phyloP scores from a whole-genome alignment of 2,329 filamentous ascomycete genomes.

The Ophiocordyceps camponoti-saundersi region DNA sequence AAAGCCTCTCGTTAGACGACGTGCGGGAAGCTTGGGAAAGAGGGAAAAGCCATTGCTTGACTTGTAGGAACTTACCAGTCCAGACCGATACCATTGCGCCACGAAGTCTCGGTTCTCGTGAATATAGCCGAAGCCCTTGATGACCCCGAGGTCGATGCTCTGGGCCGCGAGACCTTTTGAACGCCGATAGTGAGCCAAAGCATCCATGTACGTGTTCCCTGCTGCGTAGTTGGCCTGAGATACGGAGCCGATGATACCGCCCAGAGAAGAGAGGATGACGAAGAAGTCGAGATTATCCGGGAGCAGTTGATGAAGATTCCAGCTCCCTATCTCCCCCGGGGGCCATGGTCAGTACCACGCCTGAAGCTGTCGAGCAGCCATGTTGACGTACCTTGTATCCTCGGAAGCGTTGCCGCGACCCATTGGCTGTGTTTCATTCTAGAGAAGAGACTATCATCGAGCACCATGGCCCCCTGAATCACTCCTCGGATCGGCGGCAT shows the following conservation, averaged over 20 bases:
- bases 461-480: constrained; percentile 2
- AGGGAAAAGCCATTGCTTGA: too few relatives aligned
- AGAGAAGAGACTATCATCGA: neutral
- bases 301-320: constrained; percentile 1
- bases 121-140: neutral
- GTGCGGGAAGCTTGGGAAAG: too few relatives aligned
- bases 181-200: constrained; percentile 1
- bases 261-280: constrained; percentile 1
- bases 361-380: too few relatives aligned
- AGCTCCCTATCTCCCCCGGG: neutral
- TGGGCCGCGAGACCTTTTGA: neutral
- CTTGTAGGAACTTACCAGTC: neutral
- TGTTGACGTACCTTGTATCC: constrained; percentile 1
- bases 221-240: constrained; percentile 3
- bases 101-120: neutral
- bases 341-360: too few relatives aligned
- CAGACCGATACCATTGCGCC: neutral
- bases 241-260: neutral
- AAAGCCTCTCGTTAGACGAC: too few relatives aligned
- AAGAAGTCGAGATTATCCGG: constrained; percentile 3
- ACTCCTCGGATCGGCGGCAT: constrained; percentile 1
- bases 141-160: constrained; percentile 1
- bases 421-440: neutral
- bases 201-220: constrained; percentile 2
- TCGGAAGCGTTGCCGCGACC: neutral